phyloP scores from a whole-genome alignment of 306 rosid species.

The Ochetophila trinervis region DNA sequence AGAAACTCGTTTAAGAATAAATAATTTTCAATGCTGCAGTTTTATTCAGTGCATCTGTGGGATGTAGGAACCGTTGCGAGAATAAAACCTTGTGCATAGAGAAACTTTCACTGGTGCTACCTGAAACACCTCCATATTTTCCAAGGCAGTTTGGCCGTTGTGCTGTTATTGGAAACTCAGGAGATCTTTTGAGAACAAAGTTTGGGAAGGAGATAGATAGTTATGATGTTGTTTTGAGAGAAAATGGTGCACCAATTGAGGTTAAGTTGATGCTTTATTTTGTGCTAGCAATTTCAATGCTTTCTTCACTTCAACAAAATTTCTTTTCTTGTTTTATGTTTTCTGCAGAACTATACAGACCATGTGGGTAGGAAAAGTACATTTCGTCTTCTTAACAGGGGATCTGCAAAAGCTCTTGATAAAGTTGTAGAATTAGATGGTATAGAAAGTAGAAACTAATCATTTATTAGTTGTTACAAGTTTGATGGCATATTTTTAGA shows the following conservation, averaged over 20 bases:
- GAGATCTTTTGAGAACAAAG: constrained; percentile 89
- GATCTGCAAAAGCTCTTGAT: constrained; percentile 96
- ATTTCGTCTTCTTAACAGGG: constrained; percentile 93
- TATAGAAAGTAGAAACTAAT: constrained; percentile 31
- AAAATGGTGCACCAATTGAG: constrained; percentile 94
- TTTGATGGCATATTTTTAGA: constrained; percentile 14
- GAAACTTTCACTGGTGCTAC: constrained; percentile 91
- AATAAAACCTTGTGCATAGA: constrained; percentile 77
- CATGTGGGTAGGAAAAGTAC: constrained; percentile 85
- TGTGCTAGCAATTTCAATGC: constrained; percentile 8
- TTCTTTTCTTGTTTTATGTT: constrained; percentile 19
- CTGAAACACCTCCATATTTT: constrained; percentile 78
- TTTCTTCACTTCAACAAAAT: constrained; percentile 13
- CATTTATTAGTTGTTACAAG: constrained; percentile 4
- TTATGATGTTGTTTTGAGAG: constrained; percentile 83
- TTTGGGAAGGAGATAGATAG: constrained; percentile 89
- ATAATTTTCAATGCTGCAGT: neutral
- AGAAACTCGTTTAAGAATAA: constrained; percentile 13
- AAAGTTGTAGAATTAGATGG: constrained; percentile 94
- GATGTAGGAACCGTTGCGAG: constrained; percentile 71
- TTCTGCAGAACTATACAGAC: constrained; percentile 69
- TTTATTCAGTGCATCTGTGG: constrained; percentile 21
- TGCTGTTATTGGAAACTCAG: constrained; percentile 96
- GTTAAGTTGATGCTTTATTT: constrained; percentile 34
- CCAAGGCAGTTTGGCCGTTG: constrained; percentile 87